Evolutionary conservation across 495 filamentous ascomycete species (phyloP).

Genomic region (Penicillium turbatum): DNA sequence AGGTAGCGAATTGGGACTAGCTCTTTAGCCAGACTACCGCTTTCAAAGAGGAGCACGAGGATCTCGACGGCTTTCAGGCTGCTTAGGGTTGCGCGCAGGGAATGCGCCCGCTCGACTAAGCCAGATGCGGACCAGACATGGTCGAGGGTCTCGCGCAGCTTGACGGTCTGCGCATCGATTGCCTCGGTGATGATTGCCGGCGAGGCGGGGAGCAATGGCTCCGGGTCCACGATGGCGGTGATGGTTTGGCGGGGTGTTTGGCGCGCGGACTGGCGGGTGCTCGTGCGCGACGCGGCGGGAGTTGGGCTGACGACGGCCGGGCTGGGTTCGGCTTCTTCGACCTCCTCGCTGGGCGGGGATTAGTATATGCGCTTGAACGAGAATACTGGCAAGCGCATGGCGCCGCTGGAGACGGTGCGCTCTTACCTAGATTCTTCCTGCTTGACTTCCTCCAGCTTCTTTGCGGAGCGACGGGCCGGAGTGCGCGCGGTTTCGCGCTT

Average conservation of each 20-base stretch:
- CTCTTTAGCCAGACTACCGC: conserved; percentile 42
- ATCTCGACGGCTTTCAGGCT: conserved; percentile 63
- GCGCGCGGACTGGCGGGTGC: neutral
- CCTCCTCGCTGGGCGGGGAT: neutral
- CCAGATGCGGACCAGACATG: conserved; percentile 42
- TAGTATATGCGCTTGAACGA: neutral
- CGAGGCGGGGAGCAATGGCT: conserved; percentile 62
- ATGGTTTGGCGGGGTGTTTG: conserved; percentile 17
- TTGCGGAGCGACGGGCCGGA: conserved; percentile 19
- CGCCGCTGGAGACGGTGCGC: neutral
- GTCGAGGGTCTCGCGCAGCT: conserved; percentile 50
- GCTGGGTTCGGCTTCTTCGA: neutral
- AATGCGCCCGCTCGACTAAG: conserved; percentile 43
- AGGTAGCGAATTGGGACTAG: conserved; percentile 61
- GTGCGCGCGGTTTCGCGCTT: conserved; percentile 56
- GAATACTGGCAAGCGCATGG: neutral
- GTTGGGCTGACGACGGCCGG: neutral
- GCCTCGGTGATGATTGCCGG: conserved; percentile 77
- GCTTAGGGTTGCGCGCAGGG: conserved; percentile 58
- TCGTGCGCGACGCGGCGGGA: neutral
- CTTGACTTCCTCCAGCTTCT: conserved; percentile 28
- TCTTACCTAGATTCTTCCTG: conserved; percentile 46
- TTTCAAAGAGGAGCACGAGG: conserved; percentile 59
- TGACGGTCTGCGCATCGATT: conserved; percentile 69
- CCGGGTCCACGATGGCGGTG: conserved; percentile 14